phyloP scores from a whole-genome alignment of 805 yeast species.

The Saccharomyces cerevisiae region DNA sequence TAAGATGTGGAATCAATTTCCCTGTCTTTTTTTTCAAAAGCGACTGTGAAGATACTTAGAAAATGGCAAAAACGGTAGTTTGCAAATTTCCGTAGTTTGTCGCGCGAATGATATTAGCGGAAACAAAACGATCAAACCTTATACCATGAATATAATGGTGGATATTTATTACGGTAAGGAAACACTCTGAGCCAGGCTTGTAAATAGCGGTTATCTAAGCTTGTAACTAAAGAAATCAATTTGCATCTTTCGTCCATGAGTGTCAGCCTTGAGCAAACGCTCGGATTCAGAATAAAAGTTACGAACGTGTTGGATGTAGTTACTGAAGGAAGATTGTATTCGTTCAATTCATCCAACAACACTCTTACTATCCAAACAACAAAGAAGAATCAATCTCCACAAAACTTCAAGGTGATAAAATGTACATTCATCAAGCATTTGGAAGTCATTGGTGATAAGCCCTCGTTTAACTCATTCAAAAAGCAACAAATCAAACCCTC shows the following conservation, averaged over 20 bases:
- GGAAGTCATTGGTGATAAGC: slow-evolving; percentile 37
- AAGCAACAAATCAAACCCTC: slow-evolving; percentile 30
- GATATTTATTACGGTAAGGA: neutral
- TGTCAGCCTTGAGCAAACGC: slow-evolving; percentile 21
- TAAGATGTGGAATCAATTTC: neutral
- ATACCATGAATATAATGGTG: neutral
- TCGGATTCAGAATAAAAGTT: slow-evolving; percentile 45
- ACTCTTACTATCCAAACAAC: slow-evolving; percentile 29
- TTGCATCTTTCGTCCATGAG: slow-evolving; percentile 14
- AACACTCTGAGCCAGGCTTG: neutral
- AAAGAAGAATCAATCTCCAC: slow-evolving; percentile 15
- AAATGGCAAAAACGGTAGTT: neutral
- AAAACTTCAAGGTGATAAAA: slow-evolving; percentile 44
- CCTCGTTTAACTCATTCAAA: slow-evolving; percentile 21
- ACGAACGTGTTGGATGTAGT: slow-evolving; percentile 51
- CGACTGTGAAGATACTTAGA: no score
- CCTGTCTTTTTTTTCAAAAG: neutral
- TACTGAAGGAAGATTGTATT: slow-evolving; percentile 54
- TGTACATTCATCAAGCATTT: slow-evolving; percentile 50
- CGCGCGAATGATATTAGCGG: neutral
- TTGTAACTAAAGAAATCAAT: neutral
- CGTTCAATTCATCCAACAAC: slow-evolving; percentile 43
- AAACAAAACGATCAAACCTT: neutral
- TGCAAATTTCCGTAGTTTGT: neutral
- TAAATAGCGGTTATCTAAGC: neutral